phyloP scores from a whole-genome alignment of 2,329 filamentous ascomycete species.

The Colletotrichum sp. region DNA sequence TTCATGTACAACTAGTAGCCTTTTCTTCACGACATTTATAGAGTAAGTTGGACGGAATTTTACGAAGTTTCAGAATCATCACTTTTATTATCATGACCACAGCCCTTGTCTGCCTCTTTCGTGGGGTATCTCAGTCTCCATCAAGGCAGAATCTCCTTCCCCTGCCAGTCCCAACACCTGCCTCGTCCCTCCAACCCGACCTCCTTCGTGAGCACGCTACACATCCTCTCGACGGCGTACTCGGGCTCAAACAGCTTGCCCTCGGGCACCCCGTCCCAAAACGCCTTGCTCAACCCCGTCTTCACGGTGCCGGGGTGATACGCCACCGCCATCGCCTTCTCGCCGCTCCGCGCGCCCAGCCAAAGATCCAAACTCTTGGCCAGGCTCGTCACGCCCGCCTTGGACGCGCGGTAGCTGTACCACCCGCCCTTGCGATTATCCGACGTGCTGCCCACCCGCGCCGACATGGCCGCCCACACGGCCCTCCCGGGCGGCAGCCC shows the following conservation, averaged over 20 bases:
- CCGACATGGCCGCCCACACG: constrained; percentile 77
- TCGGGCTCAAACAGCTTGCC: constrained; percentile 70
- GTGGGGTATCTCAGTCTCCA: neutral
- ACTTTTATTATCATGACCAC: no score
- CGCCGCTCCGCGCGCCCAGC: constrained; percentile 60
- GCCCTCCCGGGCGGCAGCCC: constrained; percentile 48
- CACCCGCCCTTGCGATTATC: constrained; percentile 80
- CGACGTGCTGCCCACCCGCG: constrained; percentile 75
- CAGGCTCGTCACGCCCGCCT: constrained; percentile 75
- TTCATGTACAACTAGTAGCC: constrained; percentile 10
- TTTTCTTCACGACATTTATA: constrained; percentile 5
- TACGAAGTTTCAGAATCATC: neutral
- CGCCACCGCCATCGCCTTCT: constrained; percentile 69
- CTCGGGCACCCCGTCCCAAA: constrained; percentile 69
- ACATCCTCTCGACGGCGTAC: constrained; percentile 69
- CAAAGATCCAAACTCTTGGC: constrained; percentile 75
- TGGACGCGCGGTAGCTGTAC: constrained; percentile 82
- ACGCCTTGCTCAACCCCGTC: constrained; percentile 75
- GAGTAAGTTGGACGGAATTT: neutral
- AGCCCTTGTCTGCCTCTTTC: no score
- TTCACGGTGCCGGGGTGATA: constrained; percentile 84
- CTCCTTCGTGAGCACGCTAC: constrained; percentile 59
- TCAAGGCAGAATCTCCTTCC: constrained; percentile 64
- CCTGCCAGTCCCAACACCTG: constrained; percentile 73
- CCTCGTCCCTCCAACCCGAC: constrained; percentile 60